Conservation (phyloP, 768 basidiomycete species). For the Mycena alexandri region DNA sequence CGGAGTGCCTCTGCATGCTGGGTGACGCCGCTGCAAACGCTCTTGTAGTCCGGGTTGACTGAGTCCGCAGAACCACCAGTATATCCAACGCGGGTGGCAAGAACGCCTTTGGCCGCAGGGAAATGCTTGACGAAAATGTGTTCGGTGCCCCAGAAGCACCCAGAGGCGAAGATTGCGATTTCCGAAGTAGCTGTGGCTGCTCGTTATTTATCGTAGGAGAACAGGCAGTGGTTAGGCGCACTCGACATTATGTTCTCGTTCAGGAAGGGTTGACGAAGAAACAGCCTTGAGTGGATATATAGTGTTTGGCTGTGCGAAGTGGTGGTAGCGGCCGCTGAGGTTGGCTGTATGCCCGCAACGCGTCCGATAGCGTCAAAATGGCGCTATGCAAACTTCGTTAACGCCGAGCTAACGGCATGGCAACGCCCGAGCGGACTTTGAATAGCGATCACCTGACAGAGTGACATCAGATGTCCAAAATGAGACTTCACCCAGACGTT, state of each 20-base stretch:
- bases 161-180: slow-evolving; percentile 40
- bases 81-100: slow-evolving; percentile 69
- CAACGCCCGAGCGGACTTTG: background rate
- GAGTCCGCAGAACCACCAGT: slow-evolving; percentile 62
- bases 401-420: background rate
- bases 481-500: no score
- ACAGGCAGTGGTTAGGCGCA: background rate
- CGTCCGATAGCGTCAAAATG: background rate
- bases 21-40: slow-evolving; percentile 75
- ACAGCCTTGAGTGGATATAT: background rate
- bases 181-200: background rate
- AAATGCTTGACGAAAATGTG: slow-evolving; percentile 72
- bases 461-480: no score
- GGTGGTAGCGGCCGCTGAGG: background rate
- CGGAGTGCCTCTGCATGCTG: slow-evolving; percentile 78
- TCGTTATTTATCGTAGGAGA: background rate
- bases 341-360: background rate
- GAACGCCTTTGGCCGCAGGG: slow-evolving; percentile 61
- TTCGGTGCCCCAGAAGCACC: slow-evolving; percentile 75
- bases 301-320: background rate
- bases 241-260: slow-evolving; percentile 6
- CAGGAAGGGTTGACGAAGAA: background rate
- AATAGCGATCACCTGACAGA: background rate
- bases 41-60: slow-evolving; percentile 62
- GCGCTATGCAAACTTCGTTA: no score